Conservation (phyloP, 1,284 basidiomycete species). For the Kalmanozyma brasiliensis region DNA sequence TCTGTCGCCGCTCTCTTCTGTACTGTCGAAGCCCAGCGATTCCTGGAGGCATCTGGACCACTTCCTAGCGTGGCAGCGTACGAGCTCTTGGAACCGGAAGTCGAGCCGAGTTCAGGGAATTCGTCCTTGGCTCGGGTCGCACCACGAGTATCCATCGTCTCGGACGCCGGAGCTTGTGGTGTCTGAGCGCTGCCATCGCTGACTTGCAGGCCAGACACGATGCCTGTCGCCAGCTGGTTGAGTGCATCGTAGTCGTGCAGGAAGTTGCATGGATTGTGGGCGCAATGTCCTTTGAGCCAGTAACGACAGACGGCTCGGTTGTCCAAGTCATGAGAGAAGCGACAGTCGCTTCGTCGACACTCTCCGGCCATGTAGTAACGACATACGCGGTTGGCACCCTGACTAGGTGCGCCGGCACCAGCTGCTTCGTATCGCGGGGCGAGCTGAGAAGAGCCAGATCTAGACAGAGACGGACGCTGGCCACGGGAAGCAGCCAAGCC, state of each 20-base stretch:
- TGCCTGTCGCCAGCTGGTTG: slow-evolving; percentile 73
- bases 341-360: slow-evolving; percentile 92
- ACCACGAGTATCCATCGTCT: slow-evolving; percentile 1
- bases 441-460: slow-evolving; percentile 28
- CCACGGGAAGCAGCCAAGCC: slow-evolving; percentile 17
- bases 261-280: slow-evolving; percentile 65
- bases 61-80: slow-evolving; percentile 37
- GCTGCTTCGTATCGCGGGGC: slow-evolving; percentile 18
- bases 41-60: slow-evolving; percentile 44
- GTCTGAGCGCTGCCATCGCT: slow-evolving; percentile 64
- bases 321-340: slow-evolving; percentile 75
- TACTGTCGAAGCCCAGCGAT: slow-evolving; percentile 58
- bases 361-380: slow-evolving; percentile 96
- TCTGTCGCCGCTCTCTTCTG: slow-evolving; percentile 33
- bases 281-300: slow-evolving; percentile 90
- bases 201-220: slow-evolving; percentile 62
- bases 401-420: slow-evolving; percentile 8
- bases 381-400: slow-evolving; percentile 74
- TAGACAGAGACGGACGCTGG: slow-evolving; percentile 20
- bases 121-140: slow-evolving; percentile 72
- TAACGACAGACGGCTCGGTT: slow-evolving; percentile 85
- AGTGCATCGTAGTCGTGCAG: slow-evolving; percentile 71
- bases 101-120: slow-evolving; percentile 79
- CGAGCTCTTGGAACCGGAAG: slow-evolving; percentile 27
- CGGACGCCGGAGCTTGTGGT: slow-evolving; percentile 69